Conservation (phyloP, 805 yeast genomes). For the Maudiozyma barnettii region DNA sequence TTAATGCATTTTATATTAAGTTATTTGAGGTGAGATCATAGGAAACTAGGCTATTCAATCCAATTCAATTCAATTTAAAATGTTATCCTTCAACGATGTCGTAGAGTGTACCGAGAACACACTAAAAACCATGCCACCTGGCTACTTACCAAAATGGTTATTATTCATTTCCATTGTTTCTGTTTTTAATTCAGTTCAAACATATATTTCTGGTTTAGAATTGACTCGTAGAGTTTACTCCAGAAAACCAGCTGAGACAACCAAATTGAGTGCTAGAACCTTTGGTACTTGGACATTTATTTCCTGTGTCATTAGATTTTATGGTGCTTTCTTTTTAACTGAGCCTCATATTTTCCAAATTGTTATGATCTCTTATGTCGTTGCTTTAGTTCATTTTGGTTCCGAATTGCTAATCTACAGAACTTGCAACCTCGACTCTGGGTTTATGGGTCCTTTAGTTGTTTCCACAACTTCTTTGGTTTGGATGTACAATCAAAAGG, state of each 20-base stretch:
- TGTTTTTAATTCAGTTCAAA: conserved; percentile 79
- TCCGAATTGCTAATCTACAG: conserved; percentile 72
- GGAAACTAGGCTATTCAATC: neutral
- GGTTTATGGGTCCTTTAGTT: conserved; percentile 79
- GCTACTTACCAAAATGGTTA: conserved; percentile 67
- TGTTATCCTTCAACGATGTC: conserved; percentile 29
- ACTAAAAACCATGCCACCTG: conserved; percentile 32
- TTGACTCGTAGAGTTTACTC: conserved; percentile 77
- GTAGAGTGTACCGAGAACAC: conserved; percentile 24
- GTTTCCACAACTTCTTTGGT: conserved; percentile 63
- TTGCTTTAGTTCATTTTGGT: conserved; percentile 79
- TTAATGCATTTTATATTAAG: neutral
- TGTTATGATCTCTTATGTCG: conserved; percentile 66
- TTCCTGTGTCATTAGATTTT: conserved; percentile 73
- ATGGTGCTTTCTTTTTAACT: conserved; percentile 71
- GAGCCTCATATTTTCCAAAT: conserved; percentile 67
- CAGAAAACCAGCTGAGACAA: conserved; percentile 49
- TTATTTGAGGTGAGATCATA: no score
- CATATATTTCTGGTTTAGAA: conserved; percentile 63
- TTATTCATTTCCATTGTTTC: conserved; percentile 83
- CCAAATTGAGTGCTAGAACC: conserved; percentile 78
- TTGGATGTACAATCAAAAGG: conserved; percentile 76
- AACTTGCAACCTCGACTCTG: conserved; percentile 79
- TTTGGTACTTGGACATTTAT: conserved; percentile 97
- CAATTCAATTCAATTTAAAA: conserved; percentile 4